Evolutionary conservation across 768 basidiomycete genomes (phyloP).

Genomic region (Russula sp.): DNA sequence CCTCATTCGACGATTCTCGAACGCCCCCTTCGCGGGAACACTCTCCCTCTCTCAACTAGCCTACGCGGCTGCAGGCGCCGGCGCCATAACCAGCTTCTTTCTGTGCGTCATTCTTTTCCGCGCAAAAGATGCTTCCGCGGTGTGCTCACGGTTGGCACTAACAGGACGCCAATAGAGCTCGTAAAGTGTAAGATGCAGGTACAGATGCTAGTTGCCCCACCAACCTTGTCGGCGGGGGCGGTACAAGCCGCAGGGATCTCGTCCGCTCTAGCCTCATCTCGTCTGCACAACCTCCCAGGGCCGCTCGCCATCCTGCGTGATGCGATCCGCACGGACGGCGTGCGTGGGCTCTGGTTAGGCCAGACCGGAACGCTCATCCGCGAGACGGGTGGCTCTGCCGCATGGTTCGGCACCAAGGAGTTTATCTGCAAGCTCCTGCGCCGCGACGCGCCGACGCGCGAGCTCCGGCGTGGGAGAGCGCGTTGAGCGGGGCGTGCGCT

Average conservation of each 20-base stretch:
- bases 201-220: slow-evolving; percentile 64
- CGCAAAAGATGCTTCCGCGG: not conserved
- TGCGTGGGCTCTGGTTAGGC: slow-evolving; percentile 93
- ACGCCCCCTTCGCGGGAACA: slow-evolving; percentile 39
- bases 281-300: slow-evolving; percentile 54
- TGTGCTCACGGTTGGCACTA: slow-evolving; percentile 7
- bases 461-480: slow-evolving; percentile 69
- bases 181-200: slow-evolving; percentile 99
- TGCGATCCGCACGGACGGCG: slow-evolving; percentile 62
- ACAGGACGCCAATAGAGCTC: slow-evolving; percentile 88
- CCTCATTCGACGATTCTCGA: slow-evolving; percentile 47
- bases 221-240: slow-evolving; percentile 24
- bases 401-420: slow-evolving; percentile 92
- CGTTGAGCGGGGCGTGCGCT: slow-evolving; percentile 80
- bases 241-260: slow-evolving; percentile 42
- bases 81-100: slow-evolving; percentile 80
- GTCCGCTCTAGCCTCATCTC: slow-evolving; percentile 23
- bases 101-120: slow-evolving; percentile 52
- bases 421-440: slow-evolving; percentile 62
- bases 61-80: slow-evolving; percentile 84
- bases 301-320: slow-evolving; percentile 64
- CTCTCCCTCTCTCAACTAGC: slow-evolving; percentile 68
- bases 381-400: slow-evolving; percentile 85
- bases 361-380: slow-evolving; percentile 92
- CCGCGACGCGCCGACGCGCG: slow-evolving; percentile 28